phyloP scores from a whole-genome alignment of 2,329 filamentous ascomycete genomes.

The Thielaviopsis punctulata region DNA sequence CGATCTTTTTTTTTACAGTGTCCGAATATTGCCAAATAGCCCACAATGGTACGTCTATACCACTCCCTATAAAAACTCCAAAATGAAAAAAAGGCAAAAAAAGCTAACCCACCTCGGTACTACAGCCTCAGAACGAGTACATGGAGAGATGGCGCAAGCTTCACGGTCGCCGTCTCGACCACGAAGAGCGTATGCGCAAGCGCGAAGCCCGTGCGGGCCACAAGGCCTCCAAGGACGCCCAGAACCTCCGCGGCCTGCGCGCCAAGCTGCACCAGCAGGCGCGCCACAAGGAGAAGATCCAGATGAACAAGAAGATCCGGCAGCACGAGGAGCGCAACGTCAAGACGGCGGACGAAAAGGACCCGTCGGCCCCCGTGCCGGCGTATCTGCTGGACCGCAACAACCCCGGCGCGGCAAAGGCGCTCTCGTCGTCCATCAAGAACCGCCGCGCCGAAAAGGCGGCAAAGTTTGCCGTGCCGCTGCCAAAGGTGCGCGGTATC shows the following conservation, averaged over 20 bases:
- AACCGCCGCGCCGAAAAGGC: constrained; percentile 90
- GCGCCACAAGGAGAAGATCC: constrained; percentile 92
- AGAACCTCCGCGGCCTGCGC: constrained; percentile 78
- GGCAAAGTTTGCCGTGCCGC: constrained; percentile 76
- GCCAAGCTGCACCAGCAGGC: constrained; percentile 91
- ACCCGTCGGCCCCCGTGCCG: constrained; percentile 66
- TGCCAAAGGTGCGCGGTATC: constrained; percentile 89
- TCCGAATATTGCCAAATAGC: background rate
- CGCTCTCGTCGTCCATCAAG: constrained; percentile 74
- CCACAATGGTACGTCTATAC: constrained; percentile 5
- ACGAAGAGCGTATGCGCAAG: constrained; percentile 83
- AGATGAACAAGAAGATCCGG: constrained; percentile 90
- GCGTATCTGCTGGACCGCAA: constrained; percentile 84
- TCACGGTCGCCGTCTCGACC: constrained; percentile 43
- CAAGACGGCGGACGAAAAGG: constrained; percentile 70
- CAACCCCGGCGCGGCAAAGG: constrained; percentile 43
- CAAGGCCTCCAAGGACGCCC: constrained; percentile 73
- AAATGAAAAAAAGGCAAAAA: background rate
- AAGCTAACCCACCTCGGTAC: background rate
- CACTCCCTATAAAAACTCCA: background rate
- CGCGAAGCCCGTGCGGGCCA: constrained; percentile 74
- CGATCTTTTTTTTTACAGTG: background rate
- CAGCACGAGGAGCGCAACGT: constrained; percentile 92
- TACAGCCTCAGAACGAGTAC: constrained; percentile 49
- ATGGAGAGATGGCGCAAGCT: constrained; percentile 55